Evolutionary conservation across 345 rosid species (phyloP).

Genomic region (Conringia planisiliqua): DNA sequence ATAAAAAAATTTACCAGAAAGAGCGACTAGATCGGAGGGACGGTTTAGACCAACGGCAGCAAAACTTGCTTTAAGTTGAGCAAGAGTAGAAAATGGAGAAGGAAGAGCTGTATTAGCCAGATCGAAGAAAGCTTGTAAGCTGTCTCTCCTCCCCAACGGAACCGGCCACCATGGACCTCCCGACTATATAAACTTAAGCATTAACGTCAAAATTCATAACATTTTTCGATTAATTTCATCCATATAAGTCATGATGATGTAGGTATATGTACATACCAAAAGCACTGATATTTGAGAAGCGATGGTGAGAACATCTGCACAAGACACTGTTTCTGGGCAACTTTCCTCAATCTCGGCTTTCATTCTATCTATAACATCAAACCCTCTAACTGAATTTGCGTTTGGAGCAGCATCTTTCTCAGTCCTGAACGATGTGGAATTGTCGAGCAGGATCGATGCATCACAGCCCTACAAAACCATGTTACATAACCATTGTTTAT

Average conservation of each 20-base stretch:
- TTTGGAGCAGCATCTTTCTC: slow-evolving; percentile 55
- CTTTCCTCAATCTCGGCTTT: slow-evolving; percentile 41
- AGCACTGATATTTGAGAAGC: slow-evolving; percentile 41
- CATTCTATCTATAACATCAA: slow-evolving; percentile 48
- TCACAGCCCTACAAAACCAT: slow-evolving; percentile 51
- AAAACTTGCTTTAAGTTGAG: slow-evolving; percentile 16
- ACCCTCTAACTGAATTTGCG: slow-evolving; percentile 56
- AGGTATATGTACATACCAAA: slow-evolving; percentile 29
- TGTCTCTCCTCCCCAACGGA: slow-evolving; percentile 38
- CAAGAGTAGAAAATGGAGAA: slow-evolving; percentile 19
- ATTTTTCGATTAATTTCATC: background rate
- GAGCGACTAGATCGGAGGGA: slow-evolving; percentile 33
- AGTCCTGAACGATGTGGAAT: slow-evolving; percentile 29
- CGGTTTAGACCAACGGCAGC: slow-evolving; percentile 28
- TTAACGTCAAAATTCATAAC: background rate
- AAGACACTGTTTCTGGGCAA: slow-evolving; percentile 50
- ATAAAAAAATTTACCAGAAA: slow-evolving; percentile 32
- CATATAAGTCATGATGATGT: background rate
- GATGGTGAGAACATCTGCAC: slow-evolving; percentile 51
- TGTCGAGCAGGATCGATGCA: slow-evolving; percentile 52
- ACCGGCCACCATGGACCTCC: slow-evolving; percentile 40
- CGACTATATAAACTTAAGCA: slow-evolving; percentile 17
- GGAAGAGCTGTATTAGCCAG: slow-evolving; percentile 35
- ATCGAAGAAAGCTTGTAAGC: slow-evolving; percentile 28
- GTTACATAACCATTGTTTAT: background rate